Base-by-base conservation (phyloP, 768 basidiomycete species). In the Mycena sanguinolenta region DNA sequence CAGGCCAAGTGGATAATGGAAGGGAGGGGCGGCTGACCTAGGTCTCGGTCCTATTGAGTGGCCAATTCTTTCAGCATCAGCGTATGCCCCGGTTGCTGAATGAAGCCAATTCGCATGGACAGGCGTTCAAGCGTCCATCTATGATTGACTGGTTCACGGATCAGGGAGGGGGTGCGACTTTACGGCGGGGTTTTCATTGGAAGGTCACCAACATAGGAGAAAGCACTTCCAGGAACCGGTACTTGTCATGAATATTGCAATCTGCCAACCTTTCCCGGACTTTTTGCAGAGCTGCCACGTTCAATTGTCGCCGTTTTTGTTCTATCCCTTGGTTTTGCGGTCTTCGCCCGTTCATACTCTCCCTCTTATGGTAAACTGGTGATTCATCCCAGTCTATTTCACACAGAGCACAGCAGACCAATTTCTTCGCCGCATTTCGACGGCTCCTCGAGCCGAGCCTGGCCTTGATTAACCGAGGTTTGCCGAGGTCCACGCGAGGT, bases 241-340 rank as follows among this genome's bases (percentile, higher is more conserved):
- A 58, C 58, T 42, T 58, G 58, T 25, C 58, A 58, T 58, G 58
- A 58, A 58, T 58, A 12, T 58, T 58, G 58, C 58, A 58, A 39
- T 58, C 58, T 58, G 38, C 36, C 39, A 58, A 58, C 58, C 58
- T 36, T 58, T 58, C 58, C 58, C 17, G 58, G 58, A n/a, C 12
- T 58, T 36, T 58, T 58, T 58, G 58, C 38, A 39, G 58, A n/a
- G 9, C 58, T 58, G 58, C 38, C 58, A n/a, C 58, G 28, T 58
- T 58, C 38, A 42, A 42, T 36, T 58, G 23, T 58, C 42, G 38
- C 58, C 39, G 36, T 58, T 38, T 58, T 39, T 23, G 58, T 58
- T 58, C 58, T 42, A 42, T 58, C 58, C 38, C 58, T 42, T 58
- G 58, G 36, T 42, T 58, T 38, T 58, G 23, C 58, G 38, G 39